These are phyloP conservation scores for Hondaea fermentalgiana DNA, from an alignment of 108 stramenopile species.

Conservation along the genomic window DNA sequence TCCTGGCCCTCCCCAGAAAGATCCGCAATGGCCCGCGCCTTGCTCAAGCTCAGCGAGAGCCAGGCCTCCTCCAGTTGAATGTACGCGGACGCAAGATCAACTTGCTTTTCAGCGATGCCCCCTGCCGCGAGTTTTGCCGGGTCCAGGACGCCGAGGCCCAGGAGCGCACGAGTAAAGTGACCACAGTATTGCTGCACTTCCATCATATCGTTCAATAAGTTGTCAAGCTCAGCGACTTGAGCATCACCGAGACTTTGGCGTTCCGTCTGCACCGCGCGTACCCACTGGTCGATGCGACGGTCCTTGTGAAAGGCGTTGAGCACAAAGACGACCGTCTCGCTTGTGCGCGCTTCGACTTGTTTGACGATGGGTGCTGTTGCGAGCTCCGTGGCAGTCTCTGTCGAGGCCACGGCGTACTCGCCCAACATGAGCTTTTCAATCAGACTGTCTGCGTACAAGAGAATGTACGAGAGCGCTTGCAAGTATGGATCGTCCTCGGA, in stretches of 20 bases:
- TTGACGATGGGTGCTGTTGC: background rate
- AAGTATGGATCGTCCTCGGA: slow-evolving; percentile 6
- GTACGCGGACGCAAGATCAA: background rate
- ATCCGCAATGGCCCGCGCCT: background rate
- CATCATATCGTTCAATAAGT: background rate
- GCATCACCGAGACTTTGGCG: background rate
- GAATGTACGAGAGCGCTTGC: background rate
- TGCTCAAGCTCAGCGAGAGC: background rate
- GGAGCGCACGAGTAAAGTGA: background rate
- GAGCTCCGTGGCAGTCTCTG: background rate
- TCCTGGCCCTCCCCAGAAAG: background rate
- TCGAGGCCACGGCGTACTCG: background rate
- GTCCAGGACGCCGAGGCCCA: background rate
- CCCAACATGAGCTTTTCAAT: background rate
- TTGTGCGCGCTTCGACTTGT: background rate
- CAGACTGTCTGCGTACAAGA: background rate
- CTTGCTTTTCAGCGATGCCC: background rate
- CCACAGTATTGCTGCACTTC: background rate
- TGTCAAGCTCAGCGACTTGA: background rate
- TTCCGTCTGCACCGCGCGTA: background rate
- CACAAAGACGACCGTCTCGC: background rate
- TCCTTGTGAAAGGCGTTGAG: slow-evolving; percentile 1
- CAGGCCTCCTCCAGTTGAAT: background rate
- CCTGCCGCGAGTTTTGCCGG: background rate
- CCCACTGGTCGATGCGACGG: background rate